Conservation (phyloP, 192 early-diverging fungal genomes). For the Geranomyces michiganensis region DNA sequence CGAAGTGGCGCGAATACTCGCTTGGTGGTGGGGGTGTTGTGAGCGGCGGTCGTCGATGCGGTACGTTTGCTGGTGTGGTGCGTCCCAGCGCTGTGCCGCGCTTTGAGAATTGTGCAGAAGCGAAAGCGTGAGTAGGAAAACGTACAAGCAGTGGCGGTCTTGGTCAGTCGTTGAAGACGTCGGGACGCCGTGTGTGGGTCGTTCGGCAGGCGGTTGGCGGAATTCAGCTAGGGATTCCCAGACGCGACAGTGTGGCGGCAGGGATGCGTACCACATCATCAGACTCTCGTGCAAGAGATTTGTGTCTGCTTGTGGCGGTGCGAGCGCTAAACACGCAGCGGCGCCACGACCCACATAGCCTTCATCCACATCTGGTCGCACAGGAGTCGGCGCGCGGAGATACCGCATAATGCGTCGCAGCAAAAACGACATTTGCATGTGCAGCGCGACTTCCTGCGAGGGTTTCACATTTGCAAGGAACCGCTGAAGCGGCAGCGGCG, state of each 20-base stretch:
- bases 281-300: conserved; percentile 21
- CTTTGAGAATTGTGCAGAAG: not conserved
- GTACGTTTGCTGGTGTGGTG: not conserved
- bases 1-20: conserved; percentile 6
- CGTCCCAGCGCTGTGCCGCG: not conserved
- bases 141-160: not conserved
- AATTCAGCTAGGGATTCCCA: conserved; percentile 22
- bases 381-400: not conserved
- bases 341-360: conserved; percentile 4
- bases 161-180: not conserved
- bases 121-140: conserved; percentile 6
- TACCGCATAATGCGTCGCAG: conserved; percentile 6
- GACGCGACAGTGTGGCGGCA: conserved; percentile 6
- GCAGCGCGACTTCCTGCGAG: not conserved
- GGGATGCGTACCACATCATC: conserved; percentile 18
- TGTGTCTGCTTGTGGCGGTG: not conserved
- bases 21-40: no score
- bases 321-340: not conserved
- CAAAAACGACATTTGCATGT: conserved; percentile 18
- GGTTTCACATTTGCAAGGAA: not conserved
- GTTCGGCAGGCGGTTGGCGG: not conserved
- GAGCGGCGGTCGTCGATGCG: not conserved
- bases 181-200: not conserved
- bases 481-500: not conserved
- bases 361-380: conserved; percentile 7